Evolutionary conservation across 306 rosid genomes (phyloP), one percentile per base, ranked within the genome.

Genomic region (Delonix regia): DNA sequence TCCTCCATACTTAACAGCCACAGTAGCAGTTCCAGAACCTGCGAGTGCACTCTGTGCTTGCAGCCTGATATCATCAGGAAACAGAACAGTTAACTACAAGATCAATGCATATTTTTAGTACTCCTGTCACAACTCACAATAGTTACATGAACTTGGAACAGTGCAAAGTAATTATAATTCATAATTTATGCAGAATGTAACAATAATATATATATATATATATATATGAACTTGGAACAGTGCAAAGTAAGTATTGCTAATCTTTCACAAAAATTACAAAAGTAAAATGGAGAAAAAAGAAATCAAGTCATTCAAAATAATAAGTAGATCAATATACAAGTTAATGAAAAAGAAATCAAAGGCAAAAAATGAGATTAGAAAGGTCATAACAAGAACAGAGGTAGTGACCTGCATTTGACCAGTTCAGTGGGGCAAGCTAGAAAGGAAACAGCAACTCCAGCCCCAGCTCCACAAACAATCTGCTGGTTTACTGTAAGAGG

Each of bases 371-470:
- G 52, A 13, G 56, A 48, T 12, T 22, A 75, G 11, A 52, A 44
- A 18, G 51, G 16, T 7, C 45, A 36, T 5, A 51, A 12, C 28
- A 21, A 39, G 51, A 65, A 64, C 27, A 36, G 33, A n/a, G 70
- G 15, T 48, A 86, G 80, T 28, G 70, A 87, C 99, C 99, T 96
- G 93, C 99, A 96, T 84, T 96, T 96, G 87, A 96, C 83, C 74
- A 96, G 82, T 79, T 96, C 99, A 49, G 98, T 96, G 19, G 98
- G 98, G 84, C 99, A 93, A 74, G 97, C 99, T 21, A 93, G 90
- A 78, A 96, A 67, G 33, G 99, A 96, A 70, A 96, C 99, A n/a
- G 98, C 94, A 72, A 96, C 24, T 77, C 99, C 98, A 71, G 99
- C 98, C 49, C 98, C 99, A 51, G 93, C 98, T 63, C 98, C 98